Evolutionary conservation across 1,284 basidiomycete genomes (phyloP), one percentile per base, ranked within the genome.

Genomic region (Ganoderma meredithae): DNA sequence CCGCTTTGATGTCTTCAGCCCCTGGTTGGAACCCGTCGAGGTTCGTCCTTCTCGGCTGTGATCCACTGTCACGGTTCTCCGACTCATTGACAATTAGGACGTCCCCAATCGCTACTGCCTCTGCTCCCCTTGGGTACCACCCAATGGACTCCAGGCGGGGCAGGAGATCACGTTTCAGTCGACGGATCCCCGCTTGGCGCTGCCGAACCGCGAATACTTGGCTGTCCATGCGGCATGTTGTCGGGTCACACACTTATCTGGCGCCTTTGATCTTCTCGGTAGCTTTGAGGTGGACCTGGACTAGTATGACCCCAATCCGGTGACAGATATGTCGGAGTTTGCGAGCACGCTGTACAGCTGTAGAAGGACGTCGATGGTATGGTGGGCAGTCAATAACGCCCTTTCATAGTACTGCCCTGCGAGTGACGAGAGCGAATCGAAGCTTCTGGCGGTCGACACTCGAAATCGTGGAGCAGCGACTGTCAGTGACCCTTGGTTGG

Each of bases 1-100:
- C 22, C 31, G 19, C 19, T 58, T 58, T 12, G 55, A 58, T 19
- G 39, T 17, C 6, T 33, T 58, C n/a, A 22, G 6, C 7, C 9
- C 22, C 33, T 58, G 55, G 33, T 58, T 58, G 12, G 55, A 58
- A 13, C 55, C 55, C 55, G 33, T 58, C n/a, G 31, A 39, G 19
- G 55, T 58, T 17, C 31, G 33, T 39, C 15, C 55, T 33, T 9
- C 36, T 36, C 36, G 36, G 9, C 36, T 9, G 19, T 39, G 15
- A 39, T 39, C 36, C 10, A 17, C 39, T 58, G 19, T 22, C 10
- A 17, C 39, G 39, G 19, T 22, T 31, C 12, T 5, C 39, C 33
- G 33, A 39, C 10, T 58, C 33, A 39, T 39, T 10, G 17, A 1
- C 19, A 17, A 1, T 12, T 58, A 58, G 55, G 33, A 58, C 33